Evolutionary conservation across 768 basidiomycete genomes (phyloP).

Genomic region (Dacryopinax spathularia): DNA sequence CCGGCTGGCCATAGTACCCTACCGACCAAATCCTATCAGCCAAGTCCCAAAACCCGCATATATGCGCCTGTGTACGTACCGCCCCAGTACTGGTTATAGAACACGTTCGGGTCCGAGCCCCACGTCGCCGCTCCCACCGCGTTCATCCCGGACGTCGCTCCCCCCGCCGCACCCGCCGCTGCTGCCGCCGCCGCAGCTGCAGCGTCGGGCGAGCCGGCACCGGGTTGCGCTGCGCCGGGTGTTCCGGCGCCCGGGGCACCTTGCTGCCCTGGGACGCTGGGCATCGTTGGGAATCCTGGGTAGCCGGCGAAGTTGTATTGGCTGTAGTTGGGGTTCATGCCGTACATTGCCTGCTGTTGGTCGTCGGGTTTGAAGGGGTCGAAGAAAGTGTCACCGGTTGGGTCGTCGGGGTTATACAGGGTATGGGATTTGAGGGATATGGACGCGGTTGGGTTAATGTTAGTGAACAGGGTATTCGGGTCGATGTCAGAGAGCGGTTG

Average conservation of each 20-base stretch:
- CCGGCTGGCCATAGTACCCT: neutral
- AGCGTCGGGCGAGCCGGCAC: constrained; percentile 40
- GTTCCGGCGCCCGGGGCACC: constrained; percentile 45
- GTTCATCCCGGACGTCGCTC: constrained; percentile 49
- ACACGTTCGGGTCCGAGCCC: constrained; percentile 21
- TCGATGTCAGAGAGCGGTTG: constrained; percentile 4
- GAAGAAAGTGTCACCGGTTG: neutral
- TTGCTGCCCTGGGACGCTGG: constrained; percentile 22
- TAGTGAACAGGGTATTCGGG: neutral
- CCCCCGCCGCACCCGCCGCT: constrained; percentile 25
- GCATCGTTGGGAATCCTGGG: constrained; percentile 20
- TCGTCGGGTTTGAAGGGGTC: neutral
- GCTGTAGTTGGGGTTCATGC: constrained; percentile 73
- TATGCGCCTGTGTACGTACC: neutral
- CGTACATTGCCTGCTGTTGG: constrained; percentile 66
- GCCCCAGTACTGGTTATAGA: constrained; percentile 16
- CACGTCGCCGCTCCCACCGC: constrained; percentile 74
- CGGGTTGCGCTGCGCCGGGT: constrained; percentile 44
- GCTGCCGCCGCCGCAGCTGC: constrained; percentile 36
- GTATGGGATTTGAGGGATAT: neutral
- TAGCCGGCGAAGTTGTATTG: constrained; percentile 61
- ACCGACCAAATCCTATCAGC: neutral
- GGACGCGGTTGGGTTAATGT: neutral
- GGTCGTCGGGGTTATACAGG: neutral
- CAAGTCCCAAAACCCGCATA: neutral